Percentiles rank a stretch among this genome's conserved stretches.
Conservation (phyloP, 345 rosid genomes). For the Syzygium aqueum region DNA sequence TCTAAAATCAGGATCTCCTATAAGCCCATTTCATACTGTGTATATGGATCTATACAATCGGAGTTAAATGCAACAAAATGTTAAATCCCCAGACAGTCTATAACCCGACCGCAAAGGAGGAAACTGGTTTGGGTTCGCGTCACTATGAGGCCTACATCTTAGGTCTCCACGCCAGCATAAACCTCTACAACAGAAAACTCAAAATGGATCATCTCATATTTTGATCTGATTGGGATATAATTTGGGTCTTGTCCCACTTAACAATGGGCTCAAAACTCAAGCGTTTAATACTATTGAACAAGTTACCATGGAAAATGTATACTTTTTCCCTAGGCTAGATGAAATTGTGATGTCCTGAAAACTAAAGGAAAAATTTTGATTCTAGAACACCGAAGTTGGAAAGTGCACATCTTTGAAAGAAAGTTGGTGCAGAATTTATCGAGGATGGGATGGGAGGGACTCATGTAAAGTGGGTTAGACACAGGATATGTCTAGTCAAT, state of each 20-base stretch:
- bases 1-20: not conserved
- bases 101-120: not conserved
- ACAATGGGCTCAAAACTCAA: not conserved
- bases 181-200: not conserved
- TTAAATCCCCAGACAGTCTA: not conserved
- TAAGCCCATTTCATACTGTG: not conserved
- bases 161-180: not conserved
- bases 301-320: not conserved
- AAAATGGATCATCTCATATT: not conserved
- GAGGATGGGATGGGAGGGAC: not conserved
- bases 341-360: not conserved
- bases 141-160: not conserved
- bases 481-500: not conserved
- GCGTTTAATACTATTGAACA: not conserved
- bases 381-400: not conserved
- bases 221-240: not conserved
- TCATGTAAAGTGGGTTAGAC: not conserved
- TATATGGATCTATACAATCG: not conserved
- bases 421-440: not conserved
- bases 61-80: not conserved
- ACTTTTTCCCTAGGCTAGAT: not conserved
- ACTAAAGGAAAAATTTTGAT: not conserved
- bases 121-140: not conserved
- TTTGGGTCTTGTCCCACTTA: not conserved
- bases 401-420: not conserved